phyloP scores from a whole-genome alignment of 257 asterid genomes.

The Phtheirospermum japonicum region DNA sequence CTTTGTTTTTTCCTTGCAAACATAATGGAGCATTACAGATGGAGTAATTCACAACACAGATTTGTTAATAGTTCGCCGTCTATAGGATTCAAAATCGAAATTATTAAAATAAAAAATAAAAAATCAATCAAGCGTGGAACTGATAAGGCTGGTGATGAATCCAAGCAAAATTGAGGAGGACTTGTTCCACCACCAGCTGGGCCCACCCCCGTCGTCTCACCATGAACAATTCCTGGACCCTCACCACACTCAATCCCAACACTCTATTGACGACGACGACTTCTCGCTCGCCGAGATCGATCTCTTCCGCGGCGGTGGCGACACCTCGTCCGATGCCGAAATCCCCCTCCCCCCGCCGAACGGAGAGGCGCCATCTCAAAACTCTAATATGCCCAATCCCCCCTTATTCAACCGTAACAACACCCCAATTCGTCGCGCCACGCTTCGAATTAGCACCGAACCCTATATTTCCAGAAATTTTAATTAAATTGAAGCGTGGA shows the following conservation, averaged over 20 bases:
- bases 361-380: slow-evolving; percentile 36
- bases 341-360: slow-evolving; percentile 43
- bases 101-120: no score
- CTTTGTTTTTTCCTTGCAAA: no score
- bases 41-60: no score
- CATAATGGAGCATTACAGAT: no score
- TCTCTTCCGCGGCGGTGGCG: slow-evolving; percentile 78
- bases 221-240: slow-evolving; percentile 45
- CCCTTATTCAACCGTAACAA: slow-evolving; percentile 21
- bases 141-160: slow-evolving; percentile 45
- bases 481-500: no score
- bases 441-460: slow-evolving; percentile 57
- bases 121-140: no score
- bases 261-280: slow-evolving; percentile 54
- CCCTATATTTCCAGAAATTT: slow-evolving; percentile 80
- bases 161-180: slow-evolving; percentile 79
- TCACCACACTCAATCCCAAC: slow-evolving; percentile 44
- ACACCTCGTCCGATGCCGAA: slow-evolving; percentile 75
- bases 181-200: slow-evolving; percentile 48
- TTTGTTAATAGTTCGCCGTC: no score
- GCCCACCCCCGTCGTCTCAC: slow-evolving; percentile 38
- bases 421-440: slow-evolving; percentile 26
- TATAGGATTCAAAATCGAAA: no score
- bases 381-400: slow-evolving; percentile 51
- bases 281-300: slow-evolving; percentile 64